A percentile compares a stretch with the other conserved stretches of the same genome.
These are phyloP conservation scores for Neurospora sp. DNA, from an alignment of 495 filamentous ascomycete species.

Conservation along the genomic window DNA sequence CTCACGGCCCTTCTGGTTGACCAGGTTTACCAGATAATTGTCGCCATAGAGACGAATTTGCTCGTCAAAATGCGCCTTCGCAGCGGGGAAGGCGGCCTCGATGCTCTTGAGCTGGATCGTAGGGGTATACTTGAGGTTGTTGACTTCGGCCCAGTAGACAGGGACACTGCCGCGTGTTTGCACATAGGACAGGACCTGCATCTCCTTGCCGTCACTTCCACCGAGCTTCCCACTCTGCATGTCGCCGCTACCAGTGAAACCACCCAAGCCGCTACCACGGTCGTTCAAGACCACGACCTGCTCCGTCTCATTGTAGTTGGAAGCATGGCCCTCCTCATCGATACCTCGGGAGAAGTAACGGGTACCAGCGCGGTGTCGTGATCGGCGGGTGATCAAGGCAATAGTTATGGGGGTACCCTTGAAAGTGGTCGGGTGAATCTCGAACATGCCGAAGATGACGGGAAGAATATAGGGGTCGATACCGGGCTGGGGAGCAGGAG, in stretches of 20 bases:
- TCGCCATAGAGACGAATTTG: slow-evolving; percentile 90
- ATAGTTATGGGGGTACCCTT: slow-evolving; percentile 76
- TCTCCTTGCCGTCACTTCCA: slow-evolving; percentile 51
- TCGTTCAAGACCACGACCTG: slow-evolving; percentile 85
- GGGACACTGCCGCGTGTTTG: slow-evolving; percentile 94
- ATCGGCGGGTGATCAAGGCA: slow-evolving; percentile 77
- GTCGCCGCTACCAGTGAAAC: slow-evolving; percentile 66
- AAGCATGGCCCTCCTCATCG: slow-evolving; percentile 85
- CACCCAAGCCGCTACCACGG: slow-evolving; percentile 55
- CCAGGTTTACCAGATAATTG: slow-evolving; percentile 91
- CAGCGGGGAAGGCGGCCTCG: slow-evolving; percentile 70
- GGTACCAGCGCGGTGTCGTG: slow-evolving; percentile 77
- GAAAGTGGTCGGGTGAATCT: slow-evolving; percentile 70
- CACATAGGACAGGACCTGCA: slow-evolving; percentile 85
- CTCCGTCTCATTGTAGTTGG: slow-evolving; percentile 98
- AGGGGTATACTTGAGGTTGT: slow-evolving; percentile 79
- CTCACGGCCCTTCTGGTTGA: slow-evolving; percentile 91
- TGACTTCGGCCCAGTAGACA: slow-evolving; percentile 91
- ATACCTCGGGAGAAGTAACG: slow-evolving; percentile 90
- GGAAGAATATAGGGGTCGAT: slow-evolving; percentile 92
- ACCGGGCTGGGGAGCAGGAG: slow-evolving; percentile 58
- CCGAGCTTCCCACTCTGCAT: slow-evolving; percentile 61
- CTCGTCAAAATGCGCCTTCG: slow-evolving; percentile 78
- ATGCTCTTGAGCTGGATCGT: slow-evolving; percentile 77
- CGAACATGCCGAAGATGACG: slow-evolving; percentile 88